Conservation (phyloP, 169 alveolate species). For the Eimeria brunetti region DNA sequence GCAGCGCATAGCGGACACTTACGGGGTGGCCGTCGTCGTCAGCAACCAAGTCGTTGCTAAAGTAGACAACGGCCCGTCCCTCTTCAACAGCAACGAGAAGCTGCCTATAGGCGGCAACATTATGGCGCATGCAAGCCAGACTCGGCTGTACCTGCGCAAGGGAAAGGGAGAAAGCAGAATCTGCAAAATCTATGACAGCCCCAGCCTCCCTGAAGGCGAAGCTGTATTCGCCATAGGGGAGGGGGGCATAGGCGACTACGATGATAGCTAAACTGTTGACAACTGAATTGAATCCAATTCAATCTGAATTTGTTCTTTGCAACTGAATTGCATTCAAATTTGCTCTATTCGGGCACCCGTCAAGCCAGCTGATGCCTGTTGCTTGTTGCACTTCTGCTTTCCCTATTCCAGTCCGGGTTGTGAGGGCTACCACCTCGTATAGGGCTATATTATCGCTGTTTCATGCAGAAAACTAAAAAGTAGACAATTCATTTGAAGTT, state of each 20-base stretch:
- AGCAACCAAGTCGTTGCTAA: constrained; percentile 94
- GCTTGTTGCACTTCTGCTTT: background rate
- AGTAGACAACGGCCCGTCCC: constrained; percentile 86
- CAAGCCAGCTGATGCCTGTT: background rate
- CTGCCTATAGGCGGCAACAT: constrained; percentile 99
- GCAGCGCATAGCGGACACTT: constrained; percentile 97
- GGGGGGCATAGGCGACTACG: constrained; percentile 95
- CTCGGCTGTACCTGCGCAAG: constrained; percentile 95
- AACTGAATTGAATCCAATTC: background rate
- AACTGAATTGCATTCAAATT: background rate
- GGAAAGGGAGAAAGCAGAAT: constrained; percentile 98
- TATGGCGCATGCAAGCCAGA: constrained; percentile 99
- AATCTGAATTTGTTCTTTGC: background rate
- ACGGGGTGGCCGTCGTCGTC: constrained; percentile 82
- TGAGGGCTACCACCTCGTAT: too few species aligned
- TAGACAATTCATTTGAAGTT: background rate
- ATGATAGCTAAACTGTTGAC: constrained; percentile 37
- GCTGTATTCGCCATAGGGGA: constrained; percentile 95
- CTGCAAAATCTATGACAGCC: constrained; percentile 98
- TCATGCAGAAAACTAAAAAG: background rate
- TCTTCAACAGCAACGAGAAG: constrained; percentile 87
- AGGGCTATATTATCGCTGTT: background rate
- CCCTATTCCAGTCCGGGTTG: too few species aligned
- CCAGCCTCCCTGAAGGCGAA: constrained; percentile 99
- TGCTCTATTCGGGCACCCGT: background rate